phyloP scores from a whole-genome alignment of 495 filamentous ascomycete species.

The Penicillium soppii region DNA sequence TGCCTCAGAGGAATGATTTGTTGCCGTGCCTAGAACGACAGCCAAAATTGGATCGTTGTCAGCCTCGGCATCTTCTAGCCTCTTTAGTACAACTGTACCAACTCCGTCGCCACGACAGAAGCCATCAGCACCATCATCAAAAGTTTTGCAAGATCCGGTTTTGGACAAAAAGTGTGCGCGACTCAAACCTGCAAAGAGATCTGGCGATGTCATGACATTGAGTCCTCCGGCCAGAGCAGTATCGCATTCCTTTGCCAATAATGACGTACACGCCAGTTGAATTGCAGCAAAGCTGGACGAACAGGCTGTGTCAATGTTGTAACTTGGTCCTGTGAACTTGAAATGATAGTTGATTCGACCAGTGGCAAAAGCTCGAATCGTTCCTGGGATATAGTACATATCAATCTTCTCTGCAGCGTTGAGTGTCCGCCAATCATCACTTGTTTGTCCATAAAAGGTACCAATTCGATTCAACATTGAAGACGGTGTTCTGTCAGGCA shows the following conservation, averaged over 20 bases:
- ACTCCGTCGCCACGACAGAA: conserved; percentile 62
- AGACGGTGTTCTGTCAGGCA: conserved; percentile 13
- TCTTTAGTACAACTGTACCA: conserved; percentile 43
- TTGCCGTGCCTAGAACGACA: conserved; percentile 34
- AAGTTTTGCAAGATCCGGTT: conserved; percentile 65
- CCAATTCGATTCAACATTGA: conserved; percentile 23
- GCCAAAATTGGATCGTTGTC: conserved; percentile 48
- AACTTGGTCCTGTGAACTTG: not conserved
- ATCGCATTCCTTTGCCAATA: conserved; percentile 67
- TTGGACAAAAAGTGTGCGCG: conserved; percentile 70
- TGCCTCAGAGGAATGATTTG: conserved; percentile 48
- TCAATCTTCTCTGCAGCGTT: too few relatives aligned
- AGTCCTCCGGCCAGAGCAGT: conserved; percentile 72
- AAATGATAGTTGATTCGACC: not conserved
- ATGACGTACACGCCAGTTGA: conserved; percentile 63
- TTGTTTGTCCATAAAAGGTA: conserved; percentile 28
- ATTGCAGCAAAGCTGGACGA: conserved; percentile 45
- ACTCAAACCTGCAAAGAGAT: conserved; percentile 67
- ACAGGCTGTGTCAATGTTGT: not conserved
- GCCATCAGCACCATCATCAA: conserved; percentile 66
- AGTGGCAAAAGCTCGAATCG: not conserved
- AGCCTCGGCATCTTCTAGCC: conserved; percentile 43
- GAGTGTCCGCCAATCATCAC: conserved; percentile 21
- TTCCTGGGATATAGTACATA: not conserved
- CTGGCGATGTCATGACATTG: conserved; percentile 66